Percentiles rank a stretch among this genome's conserved stretches.
phyloP scores from a whole-genome alignment of 1,139 yeast genomes.

The Suhomyces panamericanus region DNA sequence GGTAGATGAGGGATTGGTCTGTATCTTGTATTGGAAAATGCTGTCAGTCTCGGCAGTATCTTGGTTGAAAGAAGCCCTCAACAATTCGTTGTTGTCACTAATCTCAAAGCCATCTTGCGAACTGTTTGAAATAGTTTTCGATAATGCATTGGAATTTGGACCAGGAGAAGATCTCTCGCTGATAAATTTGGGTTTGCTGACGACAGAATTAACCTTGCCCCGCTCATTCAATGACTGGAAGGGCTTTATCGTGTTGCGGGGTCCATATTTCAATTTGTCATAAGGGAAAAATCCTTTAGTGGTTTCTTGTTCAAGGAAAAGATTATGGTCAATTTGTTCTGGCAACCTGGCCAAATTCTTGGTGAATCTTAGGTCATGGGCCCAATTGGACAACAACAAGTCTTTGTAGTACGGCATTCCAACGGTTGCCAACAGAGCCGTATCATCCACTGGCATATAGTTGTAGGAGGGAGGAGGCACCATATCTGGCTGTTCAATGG shows the following conservation, averaged over 20 bases:
- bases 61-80: constrained; percentile 7
- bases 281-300: constrained; percentile 41
- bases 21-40: constrained; percentile 30
- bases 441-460: constrained; percentile 36
- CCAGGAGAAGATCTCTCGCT: constrained; percentile 54
- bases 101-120: constrained; percentile 8
- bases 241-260: constrained; percentile 47
- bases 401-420: constrained; percentile 91
- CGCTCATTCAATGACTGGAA: constrained; percentile 46
- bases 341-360: constrained; percentile 57
- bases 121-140: constrained; percentile 16
- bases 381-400: constrained; percentile 78
- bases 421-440: constrained; percentile 61
- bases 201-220: constrained; percentile 20
- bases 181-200: constrained; percentile 59
- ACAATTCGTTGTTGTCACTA: constrained; percentile 5
- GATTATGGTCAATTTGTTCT: constrained; percentile 23
- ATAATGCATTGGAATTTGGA: constrained; percentile 3
- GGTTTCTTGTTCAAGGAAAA: constrained; percentile 21
- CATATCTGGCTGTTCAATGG: constrained; percentile 53
- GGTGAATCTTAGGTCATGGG: constrained; percentile 56
- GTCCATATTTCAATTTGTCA: constrained; percentile 47
- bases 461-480: constrained; percentile 23
- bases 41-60: constrained; percentile 23
- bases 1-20: constrained; percentile 3